Percentiles rank a stretch among this genome's conserved stretches.
phyloP scores from a whole-genome alignment of 1,139 yeast species.

The Sugiyamaella xylanicola region DNA sequence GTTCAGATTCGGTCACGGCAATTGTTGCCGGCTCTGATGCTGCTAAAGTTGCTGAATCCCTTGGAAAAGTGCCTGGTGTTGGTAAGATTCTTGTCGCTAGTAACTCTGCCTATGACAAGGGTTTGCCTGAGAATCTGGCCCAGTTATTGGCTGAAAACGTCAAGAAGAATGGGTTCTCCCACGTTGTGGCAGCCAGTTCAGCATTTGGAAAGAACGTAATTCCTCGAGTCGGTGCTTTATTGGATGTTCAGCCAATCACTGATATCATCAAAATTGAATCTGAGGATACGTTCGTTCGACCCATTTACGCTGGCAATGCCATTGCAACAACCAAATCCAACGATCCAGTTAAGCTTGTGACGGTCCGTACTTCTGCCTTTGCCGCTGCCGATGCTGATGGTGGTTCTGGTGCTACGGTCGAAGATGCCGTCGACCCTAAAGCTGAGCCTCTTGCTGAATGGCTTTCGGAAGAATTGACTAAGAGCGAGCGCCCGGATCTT shows the following conservation, averaged over 20 bases:
- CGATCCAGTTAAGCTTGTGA: constrained; percentile 66
- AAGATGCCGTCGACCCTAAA: constrained; percentile 50
- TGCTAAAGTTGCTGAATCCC: constrained; percentile 39
- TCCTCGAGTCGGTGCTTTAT: constrained; percentile 83
- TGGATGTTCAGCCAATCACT: constrained; percentile 85
- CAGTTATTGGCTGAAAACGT: constrained; percentile 46
- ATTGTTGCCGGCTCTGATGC: constrained; percentile 46
- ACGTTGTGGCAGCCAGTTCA: constrained; percentile 78
- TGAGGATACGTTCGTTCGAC: constrained; percentile 78
- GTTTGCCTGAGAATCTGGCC: constrained; percentile 45
- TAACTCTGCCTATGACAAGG: constrained; percentile 44
- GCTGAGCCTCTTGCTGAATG: constrained; percentile 48
- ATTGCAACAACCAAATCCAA: constrained; percentile 74
- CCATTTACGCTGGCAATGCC: constrained; percentile 96
- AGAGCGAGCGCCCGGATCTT: constrained; percentile 88
- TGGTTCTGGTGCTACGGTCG: constrained; percentile 51
- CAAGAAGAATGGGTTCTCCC: constrained; percentile 54
- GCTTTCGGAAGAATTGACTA: constrained; percentile 70
- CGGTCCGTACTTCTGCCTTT: constrained; percentile 86
- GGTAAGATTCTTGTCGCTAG: constrained; percentile 44
- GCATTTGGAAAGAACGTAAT: constrained; percentile 84
- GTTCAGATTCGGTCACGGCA: constrained; percentile 45
- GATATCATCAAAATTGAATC: constrained; percentile 73
- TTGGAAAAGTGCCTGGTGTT: constrained; percentile 44
- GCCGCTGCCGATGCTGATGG: constrained; percentile 52